A percentile compares a stretch with the other conserved stretches of the same genome.
Conservation (phyloP, 1,284 basidiomycete genomes). For the Ustilago lituana region DNA sequence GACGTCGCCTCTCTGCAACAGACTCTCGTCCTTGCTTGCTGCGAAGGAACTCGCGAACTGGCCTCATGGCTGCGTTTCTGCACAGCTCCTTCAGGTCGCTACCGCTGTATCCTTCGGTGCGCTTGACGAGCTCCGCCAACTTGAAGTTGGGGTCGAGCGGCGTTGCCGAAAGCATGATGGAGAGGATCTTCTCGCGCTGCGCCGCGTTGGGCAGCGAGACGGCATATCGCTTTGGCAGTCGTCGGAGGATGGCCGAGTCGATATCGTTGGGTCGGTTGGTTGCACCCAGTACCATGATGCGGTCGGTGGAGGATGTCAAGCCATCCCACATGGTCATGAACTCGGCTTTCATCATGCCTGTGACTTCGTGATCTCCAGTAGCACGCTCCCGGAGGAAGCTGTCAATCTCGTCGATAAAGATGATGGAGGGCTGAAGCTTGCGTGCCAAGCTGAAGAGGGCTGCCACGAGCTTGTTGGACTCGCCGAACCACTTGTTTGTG, state of each 20-base stretch:
- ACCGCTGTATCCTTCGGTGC: conserved; percentile 83
- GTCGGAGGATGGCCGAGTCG: conserved; percentile 90
- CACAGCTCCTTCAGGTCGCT: conserved; percentile 95
- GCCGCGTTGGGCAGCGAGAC: conserved; percentile 82
- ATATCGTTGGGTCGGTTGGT: conserved; percentile 96
- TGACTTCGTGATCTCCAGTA: conserved; percentile 93
- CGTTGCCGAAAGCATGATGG: conserved; percentile 73
- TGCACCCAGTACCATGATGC: conserved; percentile 92
- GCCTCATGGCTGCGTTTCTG: conserved; percentile 72
- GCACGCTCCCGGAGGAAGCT: conserved; percentile 87
- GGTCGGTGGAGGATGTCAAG: conserved; percentile 78
- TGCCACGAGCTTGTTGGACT: conserved; percentile 92
- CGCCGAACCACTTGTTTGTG: conserved; percentile 85
- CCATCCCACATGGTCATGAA: conserved; percentile 99
- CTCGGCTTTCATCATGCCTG: conserved; percentile 99
- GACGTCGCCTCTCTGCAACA: conserved; percentile 37
- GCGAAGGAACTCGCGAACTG: conserved; percentile 64
- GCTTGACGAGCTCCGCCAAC: conserved; percentile 76
- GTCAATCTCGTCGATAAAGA: conserved; percentile 85
- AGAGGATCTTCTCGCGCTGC: conserved; percentile 89
- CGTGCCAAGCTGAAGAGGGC: conserved; percentile 80
- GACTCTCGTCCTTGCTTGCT: conserved; percentile 55
- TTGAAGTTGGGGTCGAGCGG: conserved; percentile 76
- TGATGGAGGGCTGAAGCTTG: conserved; percentile 79
- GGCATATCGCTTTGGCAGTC: conserved; percentile 98